phyloP scores from a whole-genome alignment of 2,329 filamentous ascomycete genomes.

The Juglanconis sp. region DNA sequence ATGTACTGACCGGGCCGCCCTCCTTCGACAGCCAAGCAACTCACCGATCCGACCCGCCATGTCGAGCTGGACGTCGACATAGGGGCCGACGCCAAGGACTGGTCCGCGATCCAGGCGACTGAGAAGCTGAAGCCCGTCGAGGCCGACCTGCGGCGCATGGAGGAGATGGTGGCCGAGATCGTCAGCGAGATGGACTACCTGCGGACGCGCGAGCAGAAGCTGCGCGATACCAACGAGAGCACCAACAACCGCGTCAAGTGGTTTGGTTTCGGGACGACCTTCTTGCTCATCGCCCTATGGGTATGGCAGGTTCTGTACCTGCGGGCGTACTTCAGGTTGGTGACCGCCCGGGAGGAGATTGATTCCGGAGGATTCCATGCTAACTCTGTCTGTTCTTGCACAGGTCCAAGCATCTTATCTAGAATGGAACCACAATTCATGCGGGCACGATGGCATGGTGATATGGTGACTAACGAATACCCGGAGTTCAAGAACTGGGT shows the following conservation, averaged over 20 bases:
- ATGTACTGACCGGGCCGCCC: not conserved
- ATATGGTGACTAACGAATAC: constrained; percentile 20
- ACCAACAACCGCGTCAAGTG: constrained; percentile 98
- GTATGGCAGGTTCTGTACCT: constrained; percentile 98
- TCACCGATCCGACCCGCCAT: constrained; percentile 58
- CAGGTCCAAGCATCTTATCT: constrained; percentile 69
- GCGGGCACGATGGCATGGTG: not conserved
- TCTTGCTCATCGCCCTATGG: constrained; percentile 82
- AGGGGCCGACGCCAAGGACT: constrained; percentile 95
- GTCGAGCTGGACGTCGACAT: constrained; percentile 95
- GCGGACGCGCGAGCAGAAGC: constrained; percentile 82
- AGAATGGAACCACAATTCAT: constrained; percentile 21
- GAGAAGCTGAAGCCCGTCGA: constrained; percentile 98
- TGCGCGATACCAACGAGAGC: constrained; percentile 98
- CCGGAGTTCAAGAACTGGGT: constrained; percentile 18
- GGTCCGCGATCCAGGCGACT: constrained; percentile 90
- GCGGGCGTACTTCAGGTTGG: constrained; percentile 86
- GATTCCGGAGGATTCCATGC: not conserved
- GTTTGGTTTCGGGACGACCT: constrained; percentile 94
- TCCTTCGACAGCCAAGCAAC: constrained; percentile 23
- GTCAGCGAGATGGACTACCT: constrained; percentile 97
- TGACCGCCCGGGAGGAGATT: not conserved
- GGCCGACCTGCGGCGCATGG: constrained; percentile 86
- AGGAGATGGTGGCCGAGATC: constrained; percentile 85
- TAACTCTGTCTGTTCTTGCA: constrained; percentile 5